Evolutionary conservation across 2,329 filamentous ascomycete genomes (phyloP).

Genomic region (Phyllosticta capitalensis): DNA sequence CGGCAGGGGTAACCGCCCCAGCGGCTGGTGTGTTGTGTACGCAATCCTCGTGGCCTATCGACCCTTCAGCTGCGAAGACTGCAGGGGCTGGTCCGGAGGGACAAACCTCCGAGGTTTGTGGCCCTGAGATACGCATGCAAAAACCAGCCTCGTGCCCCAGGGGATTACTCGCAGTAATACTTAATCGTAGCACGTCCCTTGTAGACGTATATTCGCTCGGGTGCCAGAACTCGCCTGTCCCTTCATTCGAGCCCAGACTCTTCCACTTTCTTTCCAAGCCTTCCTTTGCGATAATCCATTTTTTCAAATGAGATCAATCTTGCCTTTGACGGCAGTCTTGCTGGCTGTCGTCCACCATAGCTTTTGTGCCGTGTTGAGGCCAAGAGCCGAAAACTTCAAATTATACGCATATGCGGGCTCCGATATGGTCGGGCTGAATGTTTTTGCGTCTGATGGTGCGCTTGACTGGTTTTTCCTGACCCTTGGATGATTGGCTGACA

Average conservation of each 20-base stretch:
- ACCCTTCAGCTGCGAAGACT: background rate
- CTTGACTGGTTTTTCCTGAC: background rate
- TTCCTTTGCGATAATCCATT: background rate
- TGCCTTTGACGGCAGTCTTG: background rate
- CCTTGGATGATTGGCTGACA: background rate
- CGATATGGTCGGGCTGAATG: constrained; percentile 18
- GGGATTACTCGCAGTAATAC: background rate
- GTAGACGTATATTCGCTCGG: background rate
- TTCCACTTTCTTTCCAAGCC: background rate
- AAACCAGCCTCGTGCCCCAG: background rate
- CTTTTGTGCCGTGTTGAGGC: background rate
- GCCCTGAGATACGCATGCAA: background rate
- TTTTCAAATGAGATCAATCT: background rate
- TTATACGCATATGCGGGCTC: constrained; percentile 24
- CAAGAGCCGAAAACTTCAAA: constrained; percentile 13
- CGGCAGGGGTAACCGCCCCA: background rate
- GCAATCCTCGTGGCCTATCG: background rate
- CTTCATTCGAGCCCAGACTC: background rate
- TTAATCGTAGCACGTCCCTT: background rate
- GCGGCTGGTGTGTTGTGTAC: background rate
- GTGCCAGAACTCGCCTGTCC: background rate
- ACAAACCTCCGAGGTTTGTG: background rate
- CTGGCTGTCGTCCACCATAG: background rate
- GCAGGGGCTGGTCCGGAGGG: background rate
- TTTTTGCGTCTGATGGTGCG: constrained; percentile 28